phyloP scores from a whole-genome alignment of 305 asterid genomes.

The Fraxinus xanthoxyloides region DNA sequence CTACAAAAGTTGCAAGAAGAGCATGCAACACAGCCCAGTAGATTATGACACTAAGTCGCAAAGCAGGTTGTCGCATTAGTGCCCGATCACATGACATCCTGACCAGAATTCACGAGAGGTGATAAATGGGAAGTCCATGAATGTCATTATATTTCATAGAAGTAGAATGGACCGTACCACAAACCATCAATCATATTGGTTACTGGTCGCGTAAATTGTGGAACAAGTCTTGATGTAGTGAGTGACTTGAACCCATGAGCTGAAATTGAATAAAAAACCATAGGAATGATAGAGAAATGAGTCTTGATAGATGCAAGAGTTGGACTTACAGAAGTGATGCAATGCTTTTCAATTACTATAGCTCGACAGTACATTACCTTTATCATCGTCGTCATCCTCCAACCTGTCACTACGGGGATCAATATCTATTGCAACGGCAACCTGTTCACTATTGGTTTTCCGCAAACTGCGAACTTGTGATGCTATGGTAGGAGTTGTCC shows the following conservation, averaged over 20 bases:
- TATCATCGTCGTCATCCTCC: slow-evolving; percentile 85
- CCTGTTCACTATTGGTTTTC: slow-evolving; percentile 81
- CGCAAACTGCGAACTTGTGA: slow-evolving; percentile 93
- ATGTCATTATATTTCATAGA: neutral
- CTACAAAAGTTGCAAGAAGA: slow-evolving; percentile 68
- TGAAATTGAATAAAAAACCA: slow-evolving; percentile 32
- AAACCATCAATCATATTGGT: slow-evolving; percentile 87
- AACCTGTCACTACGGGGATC: slow-evolving; percentile 51
- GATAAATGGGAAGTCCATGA: slow-evolving; percentile 5
- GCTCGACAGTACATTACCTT: slow-evolving; percentile 49
- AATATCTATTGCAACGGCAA: slow-evolving; percentile 84
- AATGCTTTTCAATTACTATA: neutral
- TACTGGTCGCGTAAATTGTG: slow-evolving; percentile 87
- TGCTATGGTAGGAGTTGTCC: slow-evolving; percentile 56
- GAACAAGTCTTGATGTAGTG: slow-evolving; percentile 83
- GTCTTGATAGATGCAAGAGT: slow-evolving; percentile 17
- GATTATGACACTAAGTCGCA: slow-evolving; percentile 79
- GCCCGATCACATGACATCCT: slow-evolving; percentile 98
- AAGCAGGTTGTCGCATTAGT: slow-evolving; percentile 89
- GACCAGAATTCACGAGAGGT: slow-evolving; percentile 22
- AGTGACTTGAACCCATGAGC: slow-evolving; percentile 99
- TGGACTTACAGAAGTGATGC: slow-evolving; percentile 1
- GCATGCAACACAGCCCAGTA: slow-evolving; percentile 90
- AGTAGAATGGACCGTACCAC: slow-evolving; percentile 52
- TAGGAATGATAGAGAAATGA: slow-evolving; percentile 13